Evolutionary conservation across 805 yeast species (phyloP), one percentile per base, ranked within the genome.

Genomic region (Kluyveromyces starmeri): DNA sequence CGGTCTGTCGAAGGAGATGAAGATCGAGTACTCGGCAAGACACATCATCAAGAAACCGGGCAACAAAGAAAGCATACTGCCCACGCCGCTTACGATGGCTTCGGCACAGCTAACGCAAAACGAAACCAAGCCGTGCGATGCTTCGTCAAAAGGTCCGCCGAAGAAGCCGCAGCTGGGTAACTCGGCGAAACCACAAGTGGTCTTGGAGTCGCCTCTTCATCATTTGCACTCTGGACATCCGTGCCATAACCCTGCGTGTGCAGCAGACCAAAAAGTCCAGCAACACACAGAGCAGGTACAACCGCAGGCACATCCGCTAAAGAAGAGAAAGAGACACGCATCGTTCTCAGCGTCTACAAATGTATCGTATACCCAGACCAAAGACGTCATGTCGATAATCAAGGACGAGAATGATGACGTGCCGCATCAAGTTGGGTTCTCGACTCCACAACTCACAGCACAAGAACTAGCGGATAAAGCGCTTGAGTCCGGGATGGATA

Each of bases 371-470:
- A 51, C 42, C 3, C 42, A 39, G 17, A 29, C 20, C 20, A 39
- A 39, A 27, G 39, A 39, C 16, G 42, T 38, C 6, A 34, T 37
- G 11, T 19, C 29, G 20, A 33, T 36, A 12, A 39, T 39, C 15
- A 38, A 36, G 18, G 27, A 30, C 20, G 42, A 36, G 10, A 34
- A 46, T 25, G 36, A 44, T n/a, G 57, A 49, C 36, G 39, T 51
- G 2, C 86, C 88, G 2, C 70, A 68, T 28, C 85, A 81, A 47
- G 86, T 81, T 17, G 83, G 78, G 2, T 83, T 82, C 51, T 74
- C 94, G 1, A 81, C 94, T 1, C 95, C 95, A 3, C 94, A 84
- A 53, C 48, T 75, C 28, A 48, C 65, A 9, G 77, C 80, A 1
- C 60, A 62, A 13, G 73, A 71, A 22, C 43, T 67, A 15, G 55